Evolutionary conservation across 768 basidiomycete species (phyloP).

Genomic region (Podaxis mareebaensis): DNA sequence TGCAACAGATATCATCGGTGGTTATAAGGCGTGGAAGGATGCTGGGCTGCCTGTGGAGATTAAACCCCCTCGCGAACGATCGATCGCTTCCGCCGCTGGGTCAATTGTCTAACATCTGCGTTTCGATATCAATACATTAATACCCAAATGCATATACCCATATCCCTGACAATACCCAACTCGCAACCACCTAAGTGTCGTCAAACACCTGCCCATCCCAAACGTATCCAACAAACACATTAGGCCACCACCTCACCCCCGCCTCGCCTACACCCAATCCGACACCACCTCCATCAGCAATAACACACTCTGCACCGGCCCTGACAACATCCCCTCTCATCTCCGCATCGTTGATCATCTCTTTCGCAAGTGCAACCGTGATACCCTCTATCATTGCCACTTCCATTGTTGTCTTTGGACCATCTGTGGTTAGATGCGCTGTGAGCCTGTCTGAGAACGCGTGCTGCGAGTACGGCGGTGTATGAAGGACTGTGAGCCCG

Average conservation of each 20-base stretch:
- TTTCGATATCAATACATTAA: neutral
- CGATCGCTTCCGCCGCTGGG: slow-evolving; percentile 27
- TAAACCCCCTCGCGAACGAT: slow-evolving; percentile 14
- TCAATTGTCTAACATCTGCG: slow-evolving; percentile 25
- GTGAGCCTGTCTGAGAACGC: slow-evolving; percentile 72
- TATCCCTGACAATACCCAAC: neutral
- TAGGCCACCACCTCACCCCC: slow-evolving; percentile 69
- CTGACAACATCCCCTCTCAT: slow-evolving; percentile 28
- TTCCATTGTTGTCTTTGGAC: slow-evolving; percentile 62
- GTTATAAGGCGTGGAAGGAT: slow-evolving; percentile 70
- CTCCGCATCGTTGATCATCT: slow-evolving; percentile 76
- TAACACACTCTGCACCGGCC: slow-evolving; percentile 12
- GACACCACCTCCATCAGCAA: slow-evolving; percentile 5
- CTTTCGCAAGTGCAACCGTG: slow-evolving; percentile 69
- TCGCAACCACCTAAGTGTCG: slow-evolving; percentile 15
- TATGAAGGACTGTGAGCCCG: slow-evolving; percentile 81
- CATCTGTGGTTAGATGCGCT: slow-evolving; percentile 49
- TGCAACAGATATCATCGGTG: slow-evolving; percentile 78
- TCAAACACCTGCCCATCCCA: slow-evolving; percentile 70
- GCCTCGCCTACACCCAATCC: slow-evolving; percentile 50
- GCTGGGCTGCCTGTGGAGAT: slow-evolving; percentile 62
- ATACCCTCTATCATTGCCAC: slow-evolving; percentile 73
- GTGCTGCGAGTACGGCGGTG: slow-evolving; percentile 67
- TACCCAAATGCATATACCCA: neutral
- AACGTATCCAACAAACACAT: slow-evolving; percentile 63